Conservation (phyloP, 148 eudicot genomes). For the Nepenthes mirabilis region DNA sequence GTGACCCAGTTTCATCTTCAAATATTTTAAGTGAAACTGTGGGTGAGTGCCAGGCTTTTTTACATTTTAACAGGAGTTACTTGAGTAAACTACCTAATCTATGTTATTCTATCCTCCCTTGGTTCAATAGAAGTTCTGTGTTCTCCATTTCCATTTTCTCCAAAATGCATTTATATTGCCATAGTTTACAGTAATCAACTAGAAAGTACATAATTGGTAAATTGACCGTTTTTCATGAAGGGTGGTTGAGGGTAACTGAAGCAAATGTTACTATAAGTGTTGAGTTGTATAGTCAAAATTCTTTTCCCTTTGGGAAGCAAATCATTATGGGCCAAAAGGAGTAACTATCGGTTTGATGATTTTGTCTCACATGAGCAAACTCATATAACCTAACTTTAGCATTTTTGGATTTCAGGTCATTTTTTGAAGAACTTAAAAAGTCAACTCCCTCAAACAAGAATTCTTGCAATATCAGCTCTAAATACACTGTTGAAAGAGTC, state of each 20-base stretch:
- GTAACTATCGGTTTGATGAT: constrained; percentile 1
- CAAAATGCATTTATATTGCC: too few relatives aligned
- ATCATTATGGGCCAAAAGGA: not conserved
- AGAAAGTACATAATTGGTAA: too few relatives aligned
- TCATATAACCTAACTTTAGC: not conserved
- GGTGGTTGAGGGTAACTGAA: too few relatives aligned
- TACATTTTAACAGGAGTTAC: not conserved
- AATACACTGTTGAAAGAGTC: constrained; percentile 87
- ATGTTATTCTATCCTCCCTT: not conserved
- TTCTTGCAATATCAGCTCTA: constrained; percentile 94
- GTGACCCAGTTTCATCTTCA: constrained; percentile 50
- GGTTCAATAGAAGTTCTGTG: not conserved
- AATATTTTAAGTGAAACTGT: constrained; percentile 63
- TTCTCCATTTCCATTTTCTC: not conserved
- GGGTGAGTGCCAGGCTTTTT: constrained; percentile 41
- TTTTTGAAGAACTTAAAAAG: constrained; percentile 85
- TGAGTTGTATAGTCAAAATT: too few relatives aligned
- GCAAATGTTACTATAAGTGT: too few relatives aligned
- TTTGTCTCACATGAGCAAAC: not conserved
- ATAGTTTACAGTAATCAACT: too few relatives aligned
- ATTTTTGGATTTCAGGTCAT: constrained; percentile 53
- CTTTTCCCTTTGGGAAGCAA: too few relatives aligned
- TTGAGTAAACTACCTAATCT: not conserved
- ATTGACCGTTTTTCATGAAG: too few relatives aligned
- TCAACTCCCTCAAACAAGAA: constrained; percentile 94